These are phyloP conservation scores for Senecio squalidus DNA, from an alignment of 140 eudicot genomes.

Conservation along the genomic window DNA sequence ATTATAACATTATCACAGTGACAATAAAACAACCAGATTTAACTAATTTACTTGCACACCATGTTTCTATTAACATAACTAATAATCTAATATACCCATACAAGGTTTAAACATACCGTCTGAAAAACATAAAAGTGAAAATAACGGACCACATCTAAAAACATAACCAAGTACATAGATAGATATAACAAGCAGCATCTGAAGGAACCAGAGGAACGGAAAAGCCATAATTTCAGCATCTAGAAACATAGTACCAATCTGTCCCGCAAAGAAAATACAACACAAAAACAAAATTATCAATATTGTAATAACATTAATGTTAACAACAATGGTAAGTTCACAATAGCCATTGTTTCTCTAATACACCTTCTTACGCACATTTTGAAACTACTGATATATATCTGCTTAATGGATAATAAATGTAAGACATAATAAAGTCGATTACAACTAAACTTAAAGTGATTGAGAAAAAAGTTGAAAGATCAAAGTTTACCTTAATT, in stretches of 20 bases:
- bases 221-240: neutral
- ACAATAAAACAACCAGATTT: too few relatives aligned
- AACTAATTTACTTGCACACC: neutral
- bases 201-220: neutral
- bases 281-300: neutral
- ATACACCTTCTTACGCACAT: too few relatives aligned
- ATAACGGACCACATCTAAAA: neutral
- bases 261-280: neutral
- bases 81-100: too few relatives aligned
- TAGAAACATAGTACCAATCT: neutral
- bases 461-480: neutral
- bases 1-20: neutral
- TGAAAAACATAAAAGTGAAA: neutral
- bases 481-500: slow-evolving; percentile 16
- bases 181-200: neutral
- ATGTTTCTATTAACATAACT: neutral
- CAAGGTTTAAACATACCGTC: too few relatives aligned
- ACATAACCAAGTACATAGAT: neutral
- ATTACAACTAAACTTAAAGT: neutral
- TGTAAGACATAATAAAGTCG: neutral
- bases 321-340: neutral
- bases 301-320: too few relatives aligned
- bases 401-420: neutral
- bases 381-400: too few relatives aligned
- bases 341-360: neutral